Base-by-base conservation (phyloP, 169 alveolate species). In the Cryptosporidium muris region DNA sequence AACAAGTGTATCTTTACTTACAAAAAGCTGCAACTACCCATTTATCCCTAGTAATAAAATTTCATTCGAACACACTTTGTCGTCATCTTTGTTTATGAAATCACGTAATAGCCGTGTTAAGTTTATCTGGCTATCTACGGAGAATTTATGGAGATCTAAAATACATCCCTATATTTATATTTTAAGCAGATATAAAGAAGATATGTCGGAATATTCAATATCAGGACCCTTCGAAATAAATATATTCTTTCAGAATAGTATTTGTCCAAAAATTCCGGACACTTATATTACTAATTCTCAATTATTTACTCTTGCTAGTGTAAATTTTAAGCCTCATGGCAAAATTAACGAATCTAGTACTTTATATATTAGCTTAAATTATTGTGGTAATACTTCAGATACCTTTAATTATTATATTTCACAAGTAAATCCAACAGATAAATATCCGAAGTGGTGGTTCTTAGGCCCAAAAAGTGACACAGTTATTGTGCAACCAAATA, bases 201-300 rank as follows among this genome's bases (percentile, higher is more conserved):
- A 25, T 1, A 34, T 34, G 25, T 4, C 25, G 4, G 65, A 60
- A 34, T 34, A 34, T 60, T 58, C 74, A 45, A 43, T 74, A 25
- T 74, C 85, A 8, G 85, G 85, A 34, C 85, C 85, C 5, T 74
- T 74, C 47, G 67, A 60, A 60, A 38, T 74, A n/a, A 52, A 68
- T 4, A 42, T 58, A 51, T 25, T 25, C 25, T 52, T 40, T 16
- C n/a, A 64, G 36, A 37, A 45, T 12, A 64, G 47, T 3, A 58
- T 63, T n/a, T 25, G 16, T 1, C 36, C 11, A 36, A 62, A 45
- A 9, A 34, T 74, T 40, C 6, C 45, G 2, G 74, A 58, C 2
- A 14, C 34, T 25, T 40, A 58, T 2, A 51, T 58, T 9, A 56
- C 67, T n/a, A 74, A 64, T 42, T 9, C 60, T 8, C 52, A 74